phyloP scores from a whole-genome alignment of 371 early-diverging fungal species.

The Apophysomyces variabilis region DNA sequence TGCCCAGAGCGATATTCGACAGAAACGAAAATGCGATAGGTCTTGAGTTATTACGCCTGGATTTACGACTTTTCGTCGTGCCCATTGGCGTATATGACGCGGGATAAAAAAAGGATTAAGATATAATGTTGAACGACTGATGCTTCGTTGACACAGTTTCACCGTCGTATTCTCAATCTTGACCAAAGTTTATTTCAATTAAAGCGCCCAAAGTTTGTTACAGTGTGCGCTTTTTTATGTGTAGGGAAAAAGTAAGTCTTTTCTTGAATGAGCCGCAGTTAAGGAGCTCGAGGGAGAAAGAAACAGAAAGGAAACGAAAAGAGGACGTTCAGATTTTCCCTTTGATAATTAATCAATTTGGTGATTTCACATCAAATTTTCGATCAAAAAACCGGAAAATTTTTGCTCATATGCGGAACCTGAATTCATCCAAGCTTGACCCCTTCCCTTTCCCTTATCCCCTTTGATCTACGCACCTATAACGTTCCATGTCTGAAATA shows the following conservation, averaged over 20 bases:
- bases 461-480: too few species aligned
- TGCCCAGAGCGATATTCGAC: slow-evolving; percentile 52
- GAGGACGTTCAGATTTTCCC: background rate
- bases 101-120: slow-evolving; percentile 1
- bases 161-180: slow-evolving; percentile 7
- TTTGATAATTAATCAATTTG: too few species aligned
- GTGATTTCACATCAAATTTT: too few species aligned
- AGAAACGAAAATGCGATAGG: slow-evolving; percentile 54
- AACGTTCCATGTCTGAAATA: too few species aligned
- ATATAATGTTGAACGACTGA: slow-evolving; percentile 10
- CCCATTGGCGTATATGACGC: slow-evolving; percentile 49
- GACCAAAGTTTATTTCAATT: background rate
- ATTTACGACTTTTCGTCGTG: slow-evolving; percentile 62
- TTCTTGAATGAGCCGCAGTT: slow-evolving; percentile 2
- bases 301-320: background rate
- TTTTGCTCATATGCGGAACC: too few species aligned
- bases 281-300: background rate
- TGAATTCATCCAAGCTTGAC: too few species aligned
- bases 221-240: background rate
- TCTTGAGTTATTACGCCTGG: slow-evolving; percentile 60
- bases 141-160: slow-evolving; percentile 8
- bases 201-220: background rate
- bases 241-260: background rate
- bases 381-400: too few species aligned
- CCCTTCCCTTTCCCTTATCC: too few species aligned